Base-by-base conservation (phyloP, 1,284 basidiomycete species). In the Cutaneotrichosporon dermatis region DNA sequence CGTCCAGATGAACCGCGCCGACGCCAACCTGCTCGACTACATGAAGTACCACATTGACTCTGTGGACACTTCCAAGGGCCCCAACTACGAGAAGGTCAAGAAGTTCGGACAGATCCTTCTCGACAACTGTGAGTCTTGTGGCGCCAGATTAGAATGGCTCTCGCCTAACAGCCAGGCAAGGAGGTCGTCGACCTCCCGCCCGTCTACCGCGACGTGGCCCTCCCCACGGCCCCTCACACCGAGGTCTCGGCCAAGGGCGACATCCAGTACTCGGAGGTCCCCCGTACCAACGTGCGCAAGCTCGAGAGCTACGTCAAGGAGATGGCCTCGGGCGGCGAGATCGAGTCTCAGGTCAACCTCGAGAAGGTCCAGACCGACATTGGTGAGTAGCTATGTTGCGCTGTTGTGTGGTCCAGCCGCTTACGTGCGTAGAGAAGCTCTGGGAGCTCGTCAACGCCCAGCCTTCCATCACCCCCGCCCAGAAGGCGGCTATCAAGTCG, bases 381-480 rank as follows among this genome's bases (percentile, higher is more conserved):
- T 56, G 82, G 73, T 72, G 51, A 63, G 73, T 68, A 16, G 37
- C 48, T 35, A 35, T 13, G 7, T 25, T 16, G 6, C 5, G 25
- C 35, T 12, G 12, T 25, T n/a, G 9, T n/a, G 16, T 34, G 33
- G 13, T 8, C 40, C 37, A 6, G 8, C n/a, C 2, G 54, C 64
- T 60, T 39, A 60, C 49, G 12, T 12, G 2, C 7, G 5, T 54
- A 75, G 74, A 92, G 64, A 97, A 95, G 76, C 85, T 99, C 16
- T 99, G 94, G 92, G 92, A 89, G 61, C 88, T 98, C 55, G 92
- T 99, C 73, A 96, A 95, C 79, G 88, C 91, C 2, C 92, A 98
- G 77, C 93, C 95, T 1, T 90, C 92, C 65, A 97, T 99, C 76
- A 95, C 89, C 71, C 88, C 93, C 70, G 90, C 93, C 68, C 93